Conservation (phyloP, 176 grass and related monocot species). For the Rhynchospora breviuscula region DNA sequence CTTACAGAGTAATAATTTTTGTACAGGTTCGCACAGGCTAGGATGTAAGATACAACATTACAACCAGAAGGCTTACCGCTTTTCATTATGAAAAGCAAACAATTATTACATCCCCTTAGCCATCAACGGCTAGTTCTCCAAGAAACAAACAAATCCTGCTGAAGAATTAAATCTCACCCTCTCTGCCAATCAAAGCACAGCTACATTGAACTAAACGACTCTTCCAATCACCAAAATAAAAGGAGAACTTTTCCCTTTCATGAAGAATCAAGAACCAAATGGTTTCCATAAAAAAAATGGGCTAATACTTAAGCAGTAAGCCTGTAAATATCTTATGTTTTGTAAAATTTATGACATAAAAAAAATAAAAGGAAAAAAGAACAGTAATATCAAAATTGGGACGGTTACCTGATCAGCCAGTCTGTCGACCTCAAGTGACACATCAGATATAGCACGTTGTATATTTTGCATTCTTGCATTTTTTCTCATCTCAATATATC, state of each 20-base stretch:
- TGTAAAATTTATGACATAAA: not conserved
- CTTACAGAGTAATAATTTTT: not conserved
- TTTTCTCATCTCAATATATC: conserved; percentile 67
- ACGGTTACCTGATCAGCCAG: conserved; percentile 67
- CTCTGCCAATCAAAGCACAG: no score
- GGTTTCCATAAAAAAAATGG: no score
- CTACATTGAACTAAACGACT: no score
- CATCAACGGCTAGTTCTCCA: no score
- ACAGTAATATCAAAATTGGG: not conserved
- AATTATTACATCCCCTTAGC: no score
- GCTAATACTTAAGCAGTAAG: no score
- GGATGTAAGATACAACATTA: not conserved
- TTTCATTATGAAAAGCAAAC: no score
- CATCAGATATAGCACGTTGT: conserved; percentile 60
- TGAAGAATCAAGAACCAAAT: not conserved
- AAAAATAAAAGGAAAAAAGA: not conserved
- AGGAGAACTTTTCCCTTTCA: no score
- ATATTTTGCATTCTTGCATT: conserved; percentile 56
- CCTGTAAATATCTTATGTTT: not conserved
- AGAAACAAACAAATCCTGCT: no score
- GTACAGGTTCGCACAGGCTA: not conserved
- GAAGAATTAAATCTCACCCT: no score
- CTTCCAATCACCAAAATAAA: no score
- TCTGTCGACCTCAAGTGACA: conserved; percentile 77
- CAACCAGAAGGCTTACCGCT: no score